Evolutionary conservation across 352 stramenopile species (phyloP).

Genomic region (Achlya hypogyna): DNA sequence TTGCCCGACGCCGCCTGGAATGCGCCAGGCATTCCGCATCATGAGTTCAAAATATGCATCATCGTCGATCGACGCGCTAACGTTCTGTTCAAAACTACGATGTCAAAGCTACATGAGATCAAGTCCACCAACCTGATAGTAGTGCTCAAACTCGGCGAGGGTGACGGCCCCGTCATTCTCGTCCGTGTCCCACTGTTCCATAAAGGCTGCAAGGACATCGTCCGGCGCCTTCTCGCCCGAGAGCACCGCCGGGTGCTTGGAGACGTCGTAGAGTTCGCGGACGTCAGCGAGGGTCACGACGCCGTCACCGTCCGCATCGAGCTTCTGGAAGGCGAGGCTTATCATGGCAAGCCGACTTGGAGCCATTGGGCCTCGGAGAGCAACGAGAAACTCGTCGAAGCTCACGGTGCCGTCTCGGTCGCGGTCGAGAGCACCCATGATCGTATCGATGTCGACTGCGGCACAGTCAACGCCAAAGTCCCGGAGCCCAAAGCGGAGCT

Average conservation of each 20-base stretch:
- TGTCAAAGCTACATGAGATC: neutral
- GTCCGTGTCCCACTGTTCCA: conserved; percentile 53
- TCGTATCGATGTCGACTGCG: conserved; percentile 25
- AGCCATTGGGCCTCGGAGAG: conserved; percentile 35
- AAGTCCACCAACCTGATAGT: conserved; percentile 54
- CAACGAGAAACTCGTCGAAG: conserved; percentile 40
- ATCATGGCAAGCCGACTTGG: conserved; percentile 32
- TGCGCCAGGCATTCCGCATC: conserved; percentile 61
- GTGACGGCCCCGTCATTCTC: conserved; percentile 38
- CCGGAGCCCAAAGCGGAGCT: conserved; percentile 51
- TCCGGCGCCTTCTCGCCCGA: conserved; percentile 43
- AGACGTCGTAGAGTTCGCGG: conserved; percentile 58
- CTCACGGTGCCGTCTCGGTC: conserved; percentile 44
- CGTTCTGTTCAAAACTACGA: conserved; percentile 36
- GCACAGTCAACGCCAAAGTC: conserved; percentile 44
- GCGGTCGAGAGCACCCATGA: conserved; percentile 39
- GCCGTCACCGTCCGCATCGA: conserved; percentile 36
- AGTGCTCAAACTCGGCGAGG: conserved; percentile 51
- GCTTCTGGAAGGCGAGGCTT: conserved; percentile 38
- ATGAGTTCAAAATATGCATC: conserved; percentile 83
- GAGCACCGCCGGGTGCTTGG: conserved; percentile 58
- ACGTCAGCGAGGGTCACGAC: conserved; percentile 47
- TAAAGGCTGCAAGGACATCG: conserved; percentile 52
- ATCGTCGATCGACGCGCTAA: conserved; percentile 60
- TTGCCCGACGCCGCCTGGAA: conserved; percentile 29